Evolutionary conservation across 768 basidiomycete species (phyloP).

Genomic region (Calocybe gangraenosa): DNA sequence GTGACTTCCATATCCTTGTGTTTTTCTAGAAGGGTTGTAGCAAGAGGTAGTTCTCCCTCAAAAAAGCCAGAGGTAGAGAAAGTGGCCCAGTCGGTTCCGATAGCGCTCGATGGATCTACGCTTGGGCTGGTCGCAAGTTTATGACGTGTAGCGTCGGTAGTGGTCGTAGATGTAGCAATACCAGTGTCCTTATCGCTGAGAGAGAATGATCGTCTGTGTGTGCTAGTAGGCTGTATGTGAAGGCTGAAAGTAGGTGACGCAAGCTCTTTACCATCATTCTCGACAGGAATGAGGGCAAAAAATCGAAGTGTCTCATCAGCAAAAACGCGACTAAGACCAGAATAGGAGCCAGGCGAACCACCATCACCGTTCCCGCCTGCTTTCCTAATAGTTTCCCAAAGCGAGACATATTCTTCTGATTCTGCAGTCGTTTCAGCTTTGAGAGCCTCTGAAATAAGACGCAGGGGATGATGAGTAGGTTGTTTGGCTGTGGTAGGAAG

Average conservation of each 20-base stretch:
- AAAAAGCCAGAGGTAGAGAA: constrained; percentile 67
- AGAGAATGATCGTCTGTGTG: constrained; percentile 28
- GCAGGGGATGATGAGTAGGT: constrained; percentile 48
- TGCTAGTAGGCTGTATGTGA: constrained; percentile 24
- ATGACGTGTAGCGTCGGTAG: constrained; percentile 14
- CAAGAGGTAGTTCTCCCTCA: constrained; percentile 41
- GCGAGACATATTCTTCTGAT: constrained; percentile 27
- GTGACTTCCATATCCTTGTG: constrained; percentile 60
- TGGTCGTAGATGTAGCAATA: constrained; percentile 9
- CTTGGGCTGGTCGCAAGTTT: constrained; percentile 27
- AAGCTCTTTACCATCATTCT: constrained; percentile 24
- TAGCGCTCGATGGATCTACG: constrained; percentile 19
- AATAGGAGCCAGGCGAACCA: constrained; percentile 31
- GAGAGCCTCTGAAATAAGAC: constrained; percentile 61
- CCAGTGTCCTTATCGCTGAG: constrained; percentile 20
- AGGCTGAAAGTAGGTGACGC: constrained; percentile 29
- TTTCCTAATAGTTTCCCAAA: constrained; percentile 56
- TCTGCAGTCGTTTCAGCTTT: constrained; percentile 30
- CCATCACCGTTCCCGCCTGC: constrained; percentile 30
- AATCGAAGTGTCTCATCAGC: constrained; percentile 64
- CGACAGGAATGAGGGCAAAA: constrained; percentile 47
- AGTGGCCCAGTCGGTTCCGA: constrained; percentile 57
- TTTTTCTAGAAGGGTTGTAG: constrained; percentile 51
- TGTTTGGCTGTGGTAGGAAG: constrained; percentile 32
- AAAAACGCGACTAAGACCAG: constrained; percentile 49